Base-by-base conservation (phyloP, 805 yeast species). In the Saturnispora saitoi region DNA sequence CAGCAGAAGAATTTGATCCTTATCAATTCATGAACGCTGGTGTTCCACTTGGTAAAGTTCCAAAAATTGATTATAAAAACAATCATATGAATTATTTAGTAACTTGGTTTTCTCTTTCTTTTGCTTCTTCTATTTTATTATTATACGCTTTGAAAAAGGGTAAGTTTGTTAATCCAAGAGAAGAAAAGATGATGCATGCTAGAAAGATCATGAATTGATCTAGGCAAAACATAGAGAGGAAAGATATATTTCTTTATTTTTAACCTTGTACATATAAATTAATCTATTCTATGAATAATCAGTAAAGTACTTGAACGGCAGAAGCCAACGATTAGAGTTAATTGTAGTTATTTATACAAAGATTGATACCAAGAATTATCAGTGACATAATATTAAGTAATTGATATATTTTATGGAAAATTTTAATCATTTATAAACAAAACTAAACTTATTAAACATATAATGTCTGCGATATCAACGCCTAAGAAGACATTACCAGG, bases 61-160 rank as follows among this genome's bases (percentile, higher is more conserved):
- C 96, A n/a, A 79, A 78, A 56, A 78, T 91, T 31, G 90, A 82
- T 55, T 75, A 87, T 61, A 80, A 84, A 52, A 93, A 93, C 64
- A 88, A 89, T 61, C 99, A 93, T 62, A 67, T 90, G 64, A 96
- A 91, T 64, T 93, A 93, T 63, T 69, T 93, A 59, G 79, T 88
- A 19, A 93, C 99, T 0, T 93, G 99, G 99, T 91, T 86, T 63
- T 95, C 96, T 0, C 75, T 91, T 39, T 80, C 89, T 2, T 58
- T 85, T 37, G 76, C 86, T 34, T 83, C 95, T 32, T 58, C 89
- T 0, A 77, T 83, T 31, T 76, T 88, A 66, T 72, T 93, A 31
- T 55, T 73, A 26, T 60, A 76, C 29, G 76, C 81, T 17, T 55
- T 81, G 49, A 71, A 66, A 52, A 78, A 76, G 59, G 61, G 66